Conservation (phyloP, 2,329 filamentous ascomycete genomes). For the Bimuria novae-zelandiae region DNA sequence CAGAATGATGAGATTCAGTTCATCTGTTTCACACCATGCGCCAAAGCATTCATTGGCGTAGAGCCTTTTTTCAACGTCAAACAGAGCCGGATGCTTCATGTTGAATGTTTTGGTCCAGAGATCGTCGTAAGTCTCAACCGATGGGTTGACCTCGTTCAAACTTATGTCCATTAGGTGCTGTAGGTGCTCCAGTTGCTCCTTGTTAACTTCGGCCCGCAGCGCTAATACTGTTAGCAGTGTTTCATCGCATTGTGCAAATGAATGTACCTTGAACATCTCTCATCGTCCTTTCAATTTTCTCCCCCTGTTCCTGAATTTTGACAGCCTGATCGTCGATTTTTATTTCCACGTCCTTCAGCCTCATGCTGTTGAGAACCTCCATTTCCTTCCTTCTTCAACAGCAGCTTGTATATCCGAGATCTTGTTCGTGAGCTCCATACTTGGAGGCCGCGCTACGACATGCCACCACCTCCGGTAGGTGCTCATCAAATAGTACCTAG, state of each 20-base stretch:
- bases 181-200: neutral
- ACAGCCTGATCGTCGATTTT: conserved; percentile 2
- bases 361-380: conserved; percentile 7
- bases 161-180: neutral
- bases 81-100: neutral
- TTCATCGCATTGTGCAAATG: neutral
- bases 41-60: neutral
- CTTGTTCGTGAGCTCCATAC: conserved; percentile 9
- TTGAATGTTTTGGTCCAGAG: neutral
- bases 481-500: conserved; percentile 11
- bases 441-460: conserved; percentile 4
- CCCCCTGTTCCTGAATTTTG: neutral
- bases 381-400: conserved; percentile 13
- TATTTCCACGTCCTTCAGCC: conserved; percentile 3
- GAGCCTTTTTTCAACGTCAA: neutral
- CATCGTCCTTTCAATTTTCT: neutral
- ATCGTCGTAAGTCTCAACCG: neutral
- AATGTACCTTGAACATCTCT: neutral
- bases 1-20: neutral
- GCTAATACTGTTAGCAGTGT: neutral
- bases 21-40: neutral
- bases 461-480: conserved; percentile 3
- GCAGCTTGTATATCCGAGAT: conserved; percentile 11
- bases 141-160: neutral
- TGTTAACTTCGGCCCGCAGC: neutral